Percentiles rank a stretch among this genome's conserved stretches.
Conservation (phyloP, 768 basidiomycete species). For the Suillus hirtellus region DNA sequence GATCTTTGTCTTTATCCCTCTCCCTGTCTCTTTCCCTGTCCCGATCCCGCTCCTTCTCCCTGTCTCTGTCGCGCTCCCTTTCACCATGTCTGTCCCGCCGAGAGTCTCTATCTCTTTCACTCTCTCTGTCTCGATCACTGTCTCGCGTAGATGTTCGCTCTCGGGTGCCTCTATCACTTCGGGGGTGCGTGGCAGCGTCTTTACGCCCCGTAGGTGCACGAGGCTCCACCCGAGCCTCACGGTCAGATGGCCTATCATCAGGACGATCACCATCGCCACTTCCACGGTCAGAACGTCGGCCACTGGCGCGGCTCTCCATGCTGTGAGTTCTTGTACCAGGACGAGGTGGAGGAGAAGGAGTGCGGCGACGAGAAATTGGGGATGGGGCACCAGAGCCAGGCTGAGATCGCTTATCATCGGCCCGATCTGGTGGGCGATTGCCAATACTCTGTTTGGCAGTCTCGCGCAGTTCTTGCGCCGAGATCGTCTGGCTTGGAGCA, state of each 20-base stretch:
- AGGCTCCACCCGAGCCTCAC: slow-evolving; percentile 47
- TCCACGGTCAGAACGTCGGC: slow-evolving; percentile 57
- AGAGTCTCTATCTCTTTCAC: slow-evolving; percentile 48
- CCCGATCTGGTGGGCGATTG: slow-evolving; percentile 37
- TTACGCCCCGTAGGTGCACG: slow-evolving; percentile 45
- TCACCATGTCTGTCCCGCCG: slow-evolving; percentile 49
- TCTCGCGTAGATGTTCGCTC: slow-evolving; percentile 41
- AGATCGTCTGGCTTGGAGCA: slow-evolving; percentile 74
- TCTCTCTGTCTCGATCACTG: slow-evolving; percentile 41
- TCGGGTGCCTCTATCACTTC: slow-evolving; percentile 48
- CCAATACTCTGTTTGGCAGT: slow-evolving; percentile 70
- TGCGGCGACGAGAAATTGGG: slow-evolving; percentile 55
- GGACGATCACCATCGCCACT: slow-evolving; percentile 42
- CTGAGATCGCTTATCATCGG: slow-evolving; percentile 49
- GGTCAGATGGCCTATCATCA: slow-evolving; percentile 57
- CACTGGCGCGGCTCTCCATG: slow-evolving; percentile 71
- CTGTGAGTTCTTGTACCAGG: slow-evolving; percentile 73
- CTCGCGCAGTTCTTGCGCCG: slow-evolving; percentile 78
- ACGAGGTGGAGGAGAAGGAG: slow-evolving; percentile 63
- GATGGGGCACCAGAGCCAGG: slow-evolving; percentile 56
- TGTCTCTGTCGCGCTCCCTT: slow-evolving; percentile 47
- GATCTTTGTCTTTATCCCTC: slow-evolving; percentile 39
- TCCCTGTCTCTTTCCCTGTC: slow-evolving; percentile 49
- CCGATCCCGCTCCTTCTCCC: slow-evolving; percentile 47
- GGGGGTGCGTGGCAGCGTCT: slow-evolving; percentile 54